These are phyloP conservation scores for Rhodotorula taiwanensis DNA, from an alignment of 768 basidiomycete species.

Conservation along the genomic window DNA sequence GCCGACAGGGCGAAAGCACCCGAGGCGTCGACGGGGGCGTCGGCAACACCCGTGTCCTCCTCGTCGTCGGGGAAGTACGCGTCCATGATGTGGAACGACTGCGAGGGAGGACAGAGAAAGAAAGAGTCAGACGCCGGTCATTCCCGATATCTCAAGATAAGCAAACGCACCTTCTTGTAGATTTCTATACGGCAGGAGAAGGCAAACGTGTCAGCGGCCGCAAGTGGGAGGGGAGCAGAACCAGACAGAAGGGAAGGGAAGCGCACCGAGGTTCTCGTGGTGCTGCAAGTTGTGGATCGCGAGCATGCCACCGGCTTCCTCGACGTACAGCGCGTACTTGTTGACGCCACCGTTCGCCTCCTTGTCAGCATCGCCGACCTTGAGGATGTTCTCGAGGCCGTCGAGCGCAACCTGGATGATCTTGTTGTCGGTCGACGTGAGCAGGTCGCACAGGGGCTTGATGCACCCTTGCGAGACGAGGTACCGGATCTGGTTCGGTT, in stretches of 20 bases:
- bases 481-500: slow-evolving; percentile 94
- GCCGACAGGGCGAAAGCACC: slow-evolving; percentile 65
- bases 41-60: slow-evolving; percentile 69
- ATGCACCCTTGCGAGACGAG: slow-evolving; percentile 97
- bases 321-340: slow-evolving; percentile 87
- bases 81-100: slow-evolving; percentile 62
- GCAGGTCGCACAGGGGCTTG: slow-evolving; percentile 92
- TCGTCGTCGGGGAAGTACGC: slow-evolving; percentile 57
- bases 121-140: too few relatives aligned
- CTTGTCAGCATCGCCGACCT: slow-evolving; percentile 94
- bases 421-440: slow-evolving; percentile 99
- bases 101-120: too few relatives aligned
- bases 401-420: slow-evolving; percentile 94
- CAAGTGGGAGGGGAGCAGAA: background rate
- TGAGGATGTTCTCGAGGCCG: slow-evolving; percentile 95
- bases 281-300: slow-evolving; percentile 98
- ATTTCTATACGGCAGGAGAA: slow-evolving; percentile 53
- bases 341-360: slow-evolving; percentile 71
- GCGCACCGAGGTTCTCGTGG: slow-evolving; percentile 84
- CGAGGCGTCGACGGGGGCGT: slow-evolving; percentile 55
- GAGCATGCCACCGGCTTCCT: slow-evolving; percentile 98
- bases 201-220: background rate
- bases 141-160: slow-evolving; percentile 50
- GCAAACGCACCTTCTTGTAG: slow-evolving; percentile 99
- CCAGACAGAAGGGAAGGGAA: background rate